Percentiles rank a stretch among this genome's conserved stretches.
phyloP scores from a whole-genome alignment of 1,284 basidiomycete species.

The Inonotus hispidus region DNA sequence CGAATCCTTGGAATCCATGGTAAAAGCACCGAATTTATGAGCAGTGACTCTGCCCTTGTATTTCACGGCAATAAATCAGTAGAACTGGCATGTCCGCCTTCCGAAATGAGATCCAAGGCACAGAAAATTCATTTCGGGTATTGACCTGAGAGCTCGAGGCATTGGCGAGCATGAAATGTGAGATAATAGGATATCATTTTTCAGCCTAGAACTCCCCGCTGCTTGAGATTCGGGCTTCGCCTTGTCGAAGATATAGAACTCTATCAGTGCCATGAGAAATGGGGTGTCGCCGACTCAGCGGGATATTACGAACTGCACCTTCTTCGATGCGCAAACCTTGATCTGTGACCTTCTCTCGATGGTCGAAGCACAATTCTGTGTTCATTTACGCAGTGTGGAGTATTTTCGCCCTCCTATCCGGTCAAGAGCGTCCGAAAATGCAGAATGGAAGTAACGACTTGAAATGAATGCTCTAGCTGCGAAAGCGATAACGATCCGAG shows the following conservation, averaged over 20 bases:
- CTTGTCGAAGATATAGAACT: neutral
- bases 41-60: neutral
- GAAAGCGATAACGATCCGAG: neutral
- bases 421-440: neutral
- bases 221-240: neutral
- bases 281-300: neutral
- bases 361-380: neutral
- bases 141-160: neutral
- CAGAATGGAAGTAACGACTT: neutral
- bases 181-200: neutral
- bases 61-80: neutral
- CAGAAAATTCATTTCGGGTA: neutral
- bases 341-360: neutral
- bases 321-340: neutral
- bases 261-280: neutral
- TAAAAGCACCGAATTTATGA: neutral
- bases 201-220: neutral
- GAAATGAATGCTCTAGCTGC: neutral
- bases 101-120: neutral
- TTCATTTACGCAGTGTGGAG: neutral
- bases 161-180: neutral
- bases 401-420: neutral
- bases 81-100: neutral
- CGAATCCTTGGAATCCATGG: neutral
- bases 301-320: neutral